A percentile compares a stretch with the other conserved stretches of the same genome.
Conservation (phyloP, 345 rosid species). For the Cochlearia excelsa region DNA sequence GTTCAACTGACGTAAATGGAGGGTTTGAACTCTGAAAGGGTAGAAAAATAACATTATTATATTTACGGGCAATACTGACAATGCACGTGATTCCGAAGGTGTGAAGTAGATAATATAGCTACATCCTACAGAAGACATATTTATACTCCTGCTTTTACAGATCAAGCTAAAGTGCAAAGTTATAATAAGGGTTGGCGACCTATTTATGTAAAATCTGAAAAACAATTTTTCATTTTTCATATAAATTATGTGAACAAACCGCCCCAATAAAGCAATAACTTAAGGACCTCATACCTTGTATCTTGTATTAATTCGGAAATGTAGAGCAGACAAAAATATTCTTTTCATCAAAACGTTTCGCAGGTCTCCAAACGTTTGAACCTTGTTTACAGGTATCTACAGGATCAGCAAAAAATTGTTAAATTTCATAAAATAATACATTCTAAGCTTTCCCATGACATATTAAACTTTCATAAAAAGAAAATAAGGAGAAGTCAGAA, state of each 20-base stretch:
- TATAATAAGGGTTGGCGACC: not conserved
- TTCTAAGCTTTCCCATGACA: conserved; percentile 8
- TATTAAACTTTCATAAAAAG: not conserved
- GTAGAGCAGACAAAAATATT: conserved; percentile 96
- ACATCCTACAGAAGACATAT: not conserved
- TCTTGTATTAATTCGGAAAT: conserved; percentile 94
- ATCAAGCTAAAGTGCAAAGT: not conserved
- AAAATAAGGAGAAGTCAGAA: conserved; percentile 2
- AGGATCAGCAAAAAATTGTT: conserved; percentile 29
- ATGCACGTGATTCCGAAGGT: not conserved
- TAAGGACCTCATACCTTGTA: conserved; percentile 65
- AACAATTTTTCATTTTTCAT: not conserved
- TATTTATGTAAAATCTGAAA: not conserved
- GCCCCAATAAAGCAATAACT: not conserved
- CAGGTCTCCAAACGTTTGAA: conserved; percentile 83
- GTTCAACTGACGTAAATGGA: conserved; percentile 94
- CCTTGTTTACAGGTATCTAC: conserved; percentile 94
- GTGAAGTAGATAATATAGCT: conserved; percentile 15
- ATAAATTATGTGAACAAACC: not conserved
- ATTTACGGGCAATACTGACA: conserved; percentile 11
- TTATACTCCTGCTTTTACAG: conserved; percentile 1
- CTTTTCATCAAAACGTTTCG: conserved; percentile 96
- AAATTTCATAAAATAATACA: conserved; percentile 12
- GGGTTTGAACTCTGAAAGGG: conserved; percentile 95
- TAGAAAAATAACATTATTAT: conserved; percentile 29